Evolutionary conservation across 208 protist genomes (phyloP), one percentile per base, ranked within the genome.

Genomic region (Perkinsela sp.): DNA sequence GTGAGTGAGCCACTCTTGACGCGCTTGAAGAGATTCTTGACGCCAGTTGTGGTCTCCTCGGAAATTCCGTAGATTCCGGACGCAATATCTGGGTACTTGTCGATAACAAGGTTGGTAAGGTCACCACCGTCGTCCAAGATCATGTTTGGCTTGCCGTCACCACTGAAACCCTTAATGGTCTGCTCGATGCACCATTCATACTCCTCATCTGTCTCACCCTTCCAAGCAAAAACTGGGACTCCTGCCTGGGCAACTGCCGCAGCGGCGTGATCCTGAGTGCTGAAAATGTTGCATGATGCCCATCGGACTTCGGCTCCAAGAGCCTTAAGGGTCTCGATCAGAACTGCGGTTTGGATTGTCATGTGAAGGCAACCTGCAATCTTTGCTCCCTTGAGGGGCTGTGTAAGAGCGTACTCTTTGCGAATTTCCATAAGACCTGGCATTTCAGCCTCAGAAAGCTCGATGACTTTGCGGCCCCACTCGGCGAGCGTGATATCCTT

Each of bases 111-210:
- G 77, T 95, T 92, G 67, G 95, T 98, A n/a, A 92, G 79, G 80
- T 99, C 97, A 83, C 97, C 96, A 77, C 97, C 97, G 78, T 99
- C 97, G 76, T 99, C 97, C 73, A 99, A 86, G 74, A 99, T 97
- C 82, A 98, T 93, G 78, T 98, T 90, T 31, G 94, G 91, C 68
- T 82, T 82, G 68, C 80, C 77, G 70, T 86, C 83, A 32, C 80
- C 83, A 70, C 79, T 85, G 78, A 89, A 92, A 66, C 83, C 85
- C 78, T 89, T 88, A 29, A 93, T 16, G 28, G 83, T 91, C 80
- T 97, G 88, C 69, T 86, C 75, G 67, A 96, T 98, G 88, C 95
- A 99, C 83, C 93, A 94, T 85, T 91, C 89, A 84, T 99, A 99
- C 87, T 99, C 97, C 80, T 96, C 92, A 30, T 97, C 84, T 67